A percentile compares a stretch with the other conserved stretches of the same genome.
Evolutionary conservation across 169 alveolate genomes (phyloP).

Genomic region (Cryptosporidium andersoni): DNA sequence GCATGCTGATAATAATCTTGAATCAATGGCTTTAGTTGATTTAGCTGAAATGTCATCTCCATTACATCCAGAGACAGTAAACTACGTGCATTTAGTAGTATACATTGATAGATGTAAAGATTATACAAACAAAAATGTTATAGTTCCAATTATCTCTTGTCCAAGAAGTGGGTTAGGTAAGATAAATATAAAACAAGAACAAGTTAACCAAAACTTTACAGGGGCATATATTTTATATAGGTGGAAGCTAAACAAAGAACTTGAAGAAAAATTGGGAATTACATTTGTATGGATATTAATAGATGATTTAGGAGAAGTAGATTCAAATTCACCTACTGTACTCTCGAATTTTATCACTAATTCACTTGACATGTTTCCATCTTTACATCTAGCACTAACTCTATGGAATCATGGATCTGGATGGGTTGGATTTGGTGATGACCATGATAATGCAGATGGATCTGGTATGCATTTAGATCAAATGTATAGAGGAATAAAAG

Average conservation of each 20-base stretch:
- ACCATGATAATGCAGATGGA: constrained; percentile 74
- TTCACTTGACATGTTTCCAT: constrained; percentile 70
- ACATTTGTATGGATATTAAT: constrained; percentile 76
- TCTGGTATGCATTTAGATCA: constrained; percentile 71
- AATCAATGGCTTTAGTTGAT: constrained; percentile 75
- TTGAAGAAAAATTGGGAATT: constrained; percentile 60
- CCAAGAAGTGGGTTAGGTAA: constrained; percentile 61
- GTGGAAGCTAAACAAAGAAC: constrained; percentile 59
- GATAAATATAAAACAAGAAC: constrained; percentile 28
- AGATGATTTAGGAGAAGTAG: constrained; percentile 77
- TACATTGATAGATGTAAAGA: constrained; percentile 74
- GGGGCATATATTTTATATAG: constrained; percentile 72
- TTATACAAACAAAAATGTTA: constrained; percentile 42
- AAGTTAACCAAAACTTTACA: constrained; percentile 55
- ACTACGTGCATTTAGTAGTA: constrained; percentile 74
- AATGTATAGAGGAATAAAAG: constrained; percentile 64
- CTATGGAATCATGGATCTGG: constrained; percentile 80
- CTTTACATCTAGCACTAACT: constrained; percentile 74
- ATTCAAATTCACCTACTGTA: constrained; percentile 73
- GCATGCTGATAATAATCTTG: constrained; percentile 80
- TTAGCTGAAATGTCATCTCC: constrained; percentile 76
- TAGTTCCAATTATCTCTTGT: constrained; percentile 45
- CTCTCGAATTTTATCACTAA: constrained; percentile 69
- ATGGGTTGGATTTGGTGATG: constrained; percentile 80
- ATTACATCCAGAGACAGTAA: constrained; percentile 68